phyloP scores from a whole-genome alignment of 75 land plant species.

The Picea glauca region DNA sequence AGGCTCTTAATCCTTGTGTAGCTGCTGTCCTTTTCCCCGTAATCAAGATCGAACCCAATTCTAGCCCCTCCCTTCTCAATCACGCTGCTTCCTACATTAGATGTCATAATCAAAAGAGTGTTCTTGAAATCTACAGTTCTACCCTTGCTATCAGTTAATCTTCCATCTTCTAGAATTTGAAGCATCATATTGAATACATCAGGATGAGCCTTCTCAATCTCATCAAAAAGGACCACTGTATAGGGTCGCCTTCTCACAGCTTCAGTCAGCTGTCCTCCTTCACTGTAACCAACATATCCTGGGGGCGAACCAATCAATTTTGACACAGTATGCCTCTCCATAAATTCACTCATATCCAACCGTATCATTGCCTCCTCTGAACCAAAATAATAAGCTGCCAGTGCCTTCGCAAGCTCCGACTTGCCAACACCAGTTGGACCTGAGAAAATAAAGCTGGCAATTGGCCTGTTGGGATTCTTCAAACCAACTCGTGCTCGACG shows the following conservation, averaged over 20 bases:
- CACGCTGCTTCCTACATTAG: slow-evolving; percentile 51
- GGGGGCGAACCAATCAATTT: slow-evolving; percentile 63
- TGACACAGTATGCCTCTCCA: slow-evolving; percentile 64
- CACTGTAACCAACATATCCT: slow-evolving; percentile 59
- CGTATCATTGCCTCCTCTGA: slow-evolving; percentile 60
- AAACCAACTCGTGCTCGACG: slow-evolving; percentile 50
- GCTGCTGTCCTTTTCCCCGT: slow-evolving; percentile 50
- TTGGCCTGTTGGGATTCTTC: slow-evolving; percentile 57
- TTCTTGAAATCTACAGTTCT: slow-evolving; percentile 54
- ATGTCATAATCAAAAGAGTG: slow-evolving; percentile 49
- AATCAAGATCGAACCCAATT: slow-evolving; percentile 35
- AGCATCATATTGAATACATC: slow-evolving; percentile 71
- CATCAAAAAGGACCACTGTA: slow-evolving; percentile 54
- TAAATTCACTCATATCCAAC: slow-evolving; percentile 58
- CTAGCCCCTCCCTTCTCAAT: slow-evolving; percentile 52
- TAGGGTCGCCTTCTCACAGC: slow-evolving; percentile 57
- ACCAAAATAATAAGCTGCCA: slow-evolving; percentile 55
- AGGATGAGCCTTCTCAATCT: slow-evolving; percentile 56
- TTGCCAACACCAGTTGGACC: slow-evolving; percentile 66
- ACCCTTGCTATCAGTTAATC: slow-evolving; percentile 53
- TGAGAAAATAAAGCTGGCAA: slow-evolving; percentile 62
- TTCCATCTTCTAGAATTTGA: slow-evolving; percentile 56
- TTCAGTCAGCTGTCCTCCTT: slow-evolving; percentile 59
- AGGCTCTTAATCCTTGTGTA: slow-evolving; percentile 45
- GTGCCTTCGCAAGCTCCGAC: slow-evolving; percentile 59